These are phyloP conservation scores for Ascomycota sp. DNA, from an alignment of 2,329 filamentous ascomycete genomes.

Conservation along the genomic window DNA sequence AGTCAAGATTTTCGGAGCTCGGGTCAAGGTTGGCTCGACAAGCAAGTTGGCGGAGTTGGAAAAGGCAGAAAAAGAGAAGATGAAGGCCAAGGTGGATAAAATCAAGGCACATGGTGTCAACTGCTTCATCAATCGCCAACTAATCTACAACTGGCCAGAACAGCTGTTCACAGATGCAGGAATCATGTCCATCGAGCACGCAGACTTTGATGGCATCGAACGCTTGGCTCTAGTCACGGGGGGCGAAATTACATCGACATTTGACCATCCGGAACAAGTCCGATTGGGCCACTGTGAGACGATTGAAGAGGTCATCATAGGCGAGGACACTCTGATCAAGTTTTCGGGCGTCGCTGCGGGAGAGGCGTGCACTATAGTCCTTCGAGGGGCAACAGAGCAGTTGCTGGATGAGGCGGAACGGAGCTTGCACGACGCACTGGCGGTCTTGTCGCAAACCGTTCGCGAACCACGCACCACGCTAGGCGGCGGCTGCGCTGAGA, in stretches of 20 bases:
- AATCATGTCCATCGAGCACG: conserved; percentile 96
- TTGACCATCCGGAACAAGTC: conserved; percentile 93
- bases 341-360: conserved; percentile 93
- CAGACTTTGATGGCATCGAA: conserved; percentile 96
- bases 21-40: conserved; percentile 90
- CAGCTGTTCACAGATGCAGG: conserved; percentile 95
- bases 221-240: conserved; percentile 85
- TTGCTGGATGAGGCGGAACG: conserved; percentile 92
- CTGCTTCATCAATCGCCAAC: conserved; percentile 97
- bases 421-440: conserved; percentile 85
- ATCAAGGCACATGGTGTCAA: conserved; percentile 99
- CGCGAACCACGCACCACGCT: conserved; percentile 86
- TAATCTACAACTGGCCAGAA: conserved; percentile 99
- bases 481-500: conserved; percentile 90
- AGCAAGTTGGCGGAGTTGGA: conserved; percentile 96
- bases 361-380: conserved; percentile 86
- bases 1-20: conserved; percentile 96
- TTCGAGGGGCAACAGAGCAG: conserved; percentile 91
- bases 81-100: conserved; percentile 97
- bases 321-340: conserved; percentile 90
- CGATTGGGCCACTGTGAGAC: conserved; percentile 88
- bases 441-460: conserved; percentile 90
- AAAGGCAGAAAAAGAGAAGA: conserved; percentile 96
- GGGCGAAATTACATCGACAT: conserved; percentile 92
- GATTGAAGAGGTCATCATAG: conserved; percentile 96